Evolutionary conservation across 2,329 filamentous ascomycete genomes (phyloP), one percentile per base, ranked within the genome.

Genomic region (Fusarium compactum): DNA sequence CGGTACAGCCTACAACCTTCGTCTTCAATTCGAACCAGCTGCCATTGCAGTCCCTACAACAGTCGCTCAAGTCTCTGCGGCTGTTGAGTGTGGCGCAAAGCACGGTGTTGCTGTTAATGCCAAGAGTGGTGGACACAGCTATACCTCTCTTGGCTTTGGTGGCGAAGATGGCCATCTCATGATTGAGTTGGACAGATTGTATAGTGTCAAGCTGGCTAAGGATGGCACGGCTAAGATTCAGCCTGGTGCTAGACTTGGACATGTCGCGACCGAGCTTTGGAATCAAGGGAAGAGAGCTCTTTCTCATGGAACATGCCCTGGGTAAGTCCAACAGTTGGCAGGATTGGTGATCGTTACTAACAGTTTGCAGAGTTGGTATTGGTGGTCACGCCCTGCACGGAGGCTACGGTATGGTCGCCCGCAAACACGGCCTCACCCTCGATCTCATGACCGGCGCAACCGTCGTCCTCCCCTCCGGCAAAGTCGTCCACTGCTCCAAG

Each of bases 121-220:
- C 8, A 83, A 83, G 69, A 82, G 82, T 51, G 86, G 86, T 6
- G 86, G 86, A 4, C 86, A 88, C 67, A 84, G 82, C 47, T 88
- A 86, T 74, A 86, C 79, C 0, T 86, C 85, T 27, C 84, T 83
- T 54, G 83, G 84, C 56, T 78, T 79, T 20, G 82, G 82, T 1
- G 82, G 82, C n/a, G 74, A 78, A 44, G 78, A 84, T 55, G 81
- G 82, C 2, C 79, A 79, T 34, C 71, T 84, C 12, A 74, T 84
- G 41, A 74, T 85, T 16, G 80, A 83, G 62, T 68, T 85, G 11
- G 78, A 82, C n/a, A 76, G 77, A 18, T 77, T 84, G 73, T 78
- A 80, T 29, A 71, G 67, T 11, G 76, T 84, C 12, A 74, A 66
- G 18, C n/a, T 76, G 6, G 65, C 69, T 15, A 66, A 65, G n/a